Base-by-base conservation (phyloP, 495 filamentous ascomycete species). In the Hypoxylon fragiforme region DNA sequence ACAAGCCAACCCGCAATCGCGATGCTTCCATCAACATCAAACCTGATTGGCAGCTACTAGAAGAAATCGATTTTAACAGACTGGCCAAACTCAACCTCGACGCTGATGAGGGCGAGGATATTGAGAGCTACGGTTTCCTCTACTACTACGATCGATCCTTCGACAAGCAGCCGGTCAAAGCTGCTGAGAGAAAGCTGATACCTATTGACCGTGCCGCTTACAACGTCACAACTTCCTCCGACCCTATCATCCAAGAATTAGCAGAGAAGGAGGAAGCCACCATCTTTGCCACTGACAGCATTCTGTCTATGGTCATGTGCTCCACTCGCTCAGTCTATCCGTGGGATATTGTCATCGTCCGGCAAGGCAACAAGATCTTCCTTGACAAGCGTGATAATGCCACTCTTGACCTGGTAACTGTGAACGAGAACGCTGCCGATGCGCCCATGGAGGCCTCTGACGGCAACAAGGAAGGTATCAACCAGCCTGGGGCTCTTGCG, bases 291-390 rank as follows among this genome's bases (percentile, higher is more conserved):
- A 96, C 92, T 8, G 90, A 97, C 70, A 95, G 86, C 71, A 92
- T 97, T 64, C 82, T 98, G 43, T 96, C 91, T 47, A 97, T 97
- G 92, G 85, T 98, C 61, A 98, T 98, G 94, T 97, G 95, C 73
- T 85, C 94, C 14, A 88, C 95, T 31, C 85, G 94, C 47, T 94
- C 89, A 30, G 89, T 98, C 38, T 96, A 97, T 80, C 90, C 91
- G 9, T 98, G 94, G 94, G 94, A 98, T 73, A 85, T 98, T 52
- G 87, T 98, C 66, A 92, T 98, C 56, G 73, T 87, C 44, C 82
- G 86, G 62, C 88, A 92, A 68, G 90, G 88, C 68, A 88, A 91
- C 84, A 97, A 97, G 81, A 81, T 98, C 72, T 98, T 88, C 82
- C 86, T 98, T 58, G 94, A 98, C 81, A 98, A 98, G 84, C 89